Evolutionary conservation across 768 basidiomycete species (phyloP).

Genomic region (Glaciozyma antarctica): DNA sequence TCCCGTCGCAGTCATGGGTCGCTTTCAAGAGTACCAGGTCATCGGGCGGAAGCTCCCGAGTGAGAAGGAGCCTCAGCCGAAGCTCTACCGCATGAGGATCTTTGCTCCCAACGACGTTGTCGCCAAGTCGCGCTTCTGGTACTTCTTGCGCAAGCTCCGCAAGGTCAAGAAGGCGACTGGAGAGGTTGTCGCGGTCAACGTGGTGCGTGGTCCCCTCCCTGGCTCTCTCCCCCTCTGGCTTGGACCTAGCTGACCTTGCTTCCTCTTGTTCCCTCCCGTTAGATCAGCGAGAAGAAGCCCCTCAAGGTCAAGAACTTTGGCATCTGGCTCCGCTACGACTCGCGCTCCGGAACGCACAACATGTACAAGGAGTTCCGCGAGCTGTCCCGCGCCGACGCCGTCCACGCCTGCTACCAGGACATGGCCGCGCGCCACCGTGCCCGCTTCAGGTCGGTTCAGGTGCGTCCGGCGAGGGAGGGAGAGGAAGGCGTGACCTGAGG

Average conservation of each 20-base stretch:
- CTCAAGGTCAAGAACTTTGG: conserved; percentile 99
- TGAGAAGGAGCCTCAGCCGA: conserved; percentile 81
- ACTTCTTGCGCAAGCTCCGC: conserved; percentile 94
- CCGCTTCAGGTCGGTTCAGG: conserved; percentile 96
- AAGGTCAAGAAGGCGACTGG: conserved; percentile 99
- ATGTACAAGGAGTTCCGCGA: conserved; percentile 98
- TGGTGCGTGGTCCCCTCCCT: conserved; percentile 58
- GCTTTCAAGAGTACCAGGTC: conserved; percentile 77
- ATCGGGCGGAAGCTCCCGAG: conserved; percentile 96
- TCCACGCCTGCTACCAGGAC: conserved; percentile 95
- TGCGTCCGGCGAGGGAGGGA: conserved; percentile 41
- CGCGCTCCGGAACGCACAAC: conserved; percentile 99
- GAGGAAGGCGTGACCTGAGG: too few relatives aligned
- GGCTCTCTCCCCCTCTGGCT: not conserved
- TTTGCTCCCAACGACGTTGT: conserved; percentile 98
- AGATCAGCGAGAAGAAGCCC: conserved; percentile 98
- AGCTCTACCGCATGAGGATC: conserved; percentile 99
- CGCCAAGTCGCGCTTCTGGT: conserved; percentile 99
- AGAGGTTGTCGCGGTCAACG: conserved; percentile 96
- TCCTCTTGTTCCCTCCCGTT: too few relatives aligned
- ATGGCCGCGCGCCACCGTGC: conserved; percentile 99
- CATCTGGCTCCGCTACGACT: conserved; percentile 99
- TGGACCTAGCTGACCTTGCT: not conserved
- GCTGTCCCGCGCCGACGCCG: conserved; percentile 84
- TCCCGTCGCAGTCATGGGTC: conserved; percentile 39